Evolutionary conservation across 495 filamentous ascomycete species (phyloP).

Genomic region (Platismatia glauca): DNA sequence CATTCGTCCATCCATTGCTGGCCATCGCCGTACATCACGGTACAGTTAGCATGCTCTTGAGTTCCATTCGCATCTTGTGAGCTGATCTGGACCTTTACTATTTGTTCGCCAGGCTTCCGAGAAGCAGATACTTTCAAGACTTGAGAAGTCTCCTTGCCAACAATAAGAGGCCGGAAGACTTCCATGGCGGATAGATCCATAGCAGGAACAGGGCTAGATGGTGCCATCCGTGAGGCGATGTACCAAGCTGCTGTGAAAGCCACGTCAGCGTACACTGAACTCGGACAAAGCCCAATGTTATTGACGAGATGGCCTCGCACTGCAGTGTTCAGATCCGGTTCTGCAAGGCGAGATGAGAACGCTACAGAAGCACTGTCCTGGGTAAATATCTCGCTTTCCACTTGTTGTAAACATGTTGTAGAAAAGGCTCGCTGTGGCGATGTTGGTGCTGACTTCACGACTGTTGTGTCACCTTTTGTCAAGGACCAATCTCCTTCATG

Average conservation of each 20-base stretch:
- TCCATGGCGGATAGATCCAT: conserved; percentile 30
- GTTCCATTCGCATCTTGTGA: conserved; percentile 25
- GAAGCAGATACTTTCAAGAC: conserved; percentile 22
- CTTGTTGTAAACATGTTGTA: conserved; percentile 13
- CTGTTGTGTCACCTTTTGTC: conserved; percentile 34
- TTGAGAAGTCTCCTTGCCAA: conserved; percentile 16
- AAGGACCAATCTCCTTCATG: conserved; percentile 43
- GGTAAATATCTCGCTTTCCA: conserved; percentile 12
- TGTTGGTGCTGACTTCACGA: conserved; percentile 1
- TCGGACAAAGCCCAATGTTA: conserved; percentile 19
- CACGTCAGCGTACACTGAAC: conserved; percentile 25
- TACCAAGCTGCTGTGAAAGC: conserved; percentile 22
- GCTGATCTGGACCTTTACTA: conserved; percentile 18
- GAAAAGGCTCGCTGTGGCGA: conserved; percentile 6
- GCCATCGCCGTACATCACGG: conserved; percentile 38
- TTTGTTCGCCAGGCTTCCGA: conserved; percentile 28
- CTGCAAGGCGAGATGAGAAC: conserved; percentile 20
- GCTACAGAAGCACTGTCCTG: conserved; percentile 17
- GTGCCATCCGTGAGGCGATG: conserved; percentile 14
- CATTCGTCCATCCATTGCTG: conserved; percentile 47
- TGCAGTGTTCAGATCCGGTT: conserved; percentile 17
- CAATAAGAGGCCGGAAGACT: conserved; percentile 25
- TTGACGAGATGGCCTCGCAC: conserved; percentile 26
- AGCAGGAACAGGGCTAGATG: conserved; percentile 12
- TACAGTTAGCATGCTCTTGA: conserved; percentile 41